Evolutionary conservation across 2,329 filamentous ascomycete species (phyloP).

Genomic region (Sporothrix brunneoviolacea): DNA sequence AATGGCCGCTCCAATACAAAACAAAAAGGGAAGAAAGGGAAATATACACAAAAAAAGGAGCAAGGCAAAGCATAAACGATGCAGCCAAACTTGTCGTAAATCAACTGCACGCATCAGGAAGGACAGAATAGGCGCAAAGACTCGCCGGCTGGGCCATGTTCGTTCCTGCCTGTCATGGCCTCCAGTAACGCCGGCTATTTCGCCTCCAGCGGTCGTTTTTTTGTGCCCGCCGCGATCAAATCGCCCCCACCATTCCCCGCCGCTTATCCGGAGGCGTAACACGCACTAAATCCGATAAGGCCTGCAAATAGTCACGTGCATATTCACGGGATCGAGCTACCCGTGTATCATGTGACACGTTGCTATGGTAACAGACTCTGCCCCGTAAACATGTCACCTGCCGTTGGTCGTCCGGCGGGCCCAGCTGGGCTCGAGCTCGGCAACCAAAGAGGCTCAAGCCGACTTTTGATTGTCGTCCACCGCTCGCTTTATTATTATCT

Average conservation of each 20-base stretch:
- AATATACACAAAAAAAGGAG: too few species aligned
- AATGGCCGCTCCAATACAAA: neutral
- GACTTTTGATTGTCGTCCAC: neutral
- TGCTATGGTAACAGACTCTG: slow-evolving; percentile 12
- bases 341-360: slow-evolving; percentile 1
- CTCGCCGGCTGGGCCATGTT: too few species aligned
- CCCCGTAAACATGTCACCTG: slow-evolving; percentile 14
- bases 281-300: neutral
- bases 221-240: too few species aligned
- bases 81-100: too few species aligned
- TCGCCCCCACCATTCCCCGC: neutral
- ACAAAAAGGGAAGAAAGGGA: neutral
- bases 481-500: neutral
- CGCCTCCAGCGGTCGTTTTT: too few species aligned
- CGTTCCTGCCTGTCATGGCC: too few species aligned
- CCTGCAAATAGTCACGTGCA: neutral
- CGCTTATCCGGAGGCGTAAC: neutral
- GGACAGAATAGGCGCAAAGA: too few species aligned
- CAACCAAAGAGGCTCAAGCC: slow-evolving; percentile 11
- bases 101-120: too few species aligned
- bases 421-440: slow-evolving; percentile 3
- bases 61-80: too few species aligned
- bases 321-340: neutral
- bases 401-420: neutral
- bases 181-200: too few species aligned